Percentiles rank a stretch among this genome's conserved stretches.
Conservation (phyloP, 768 basidiomycete species). For the Nidula microcarpa region DNA sequence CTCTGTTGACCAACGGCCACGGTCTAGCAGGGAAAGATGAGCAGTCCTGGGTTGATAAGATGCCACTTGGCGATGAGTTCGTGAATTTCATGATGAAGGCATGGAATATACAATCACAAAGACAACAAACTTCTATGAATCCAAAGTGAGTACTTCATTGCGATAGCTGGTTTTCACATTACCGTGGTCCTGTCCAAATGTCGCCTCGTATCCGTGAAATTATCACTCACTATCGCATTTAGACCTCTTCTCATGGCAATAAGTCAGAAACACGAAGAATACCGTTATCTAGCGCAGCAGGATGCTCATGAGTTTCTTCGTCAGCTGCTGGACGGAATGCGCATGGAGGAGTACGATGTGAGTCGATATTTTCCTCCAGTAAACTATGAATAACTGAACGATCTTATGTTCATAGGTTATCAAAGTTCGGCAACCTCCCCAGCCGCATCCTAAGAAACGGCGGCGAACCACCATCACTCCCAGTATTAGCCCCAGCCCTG, state of each 20-base stretch:
- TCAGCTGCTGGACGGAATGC: slow-evolving; percentile 86
- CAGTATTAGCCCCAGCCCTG: slow-evolving; percentile 4
- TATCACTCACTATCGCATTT: no score
- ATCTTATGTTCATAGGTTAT: slow-evolving; percentile 53
- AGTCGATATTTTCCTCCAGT: slow-evolving; percentile 15
- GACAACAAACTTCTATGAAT: slow-evolving; percentile 51
- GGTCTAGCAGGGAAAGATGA: slow-evolving; percentile 49
- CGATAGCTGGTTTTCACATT: neutral
- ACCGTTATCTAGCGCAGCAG: slow-evolving; percentile 92
- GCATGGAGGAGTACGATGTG: slow-evolving; percentile 94
- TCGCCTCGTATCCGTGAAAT: neutral
- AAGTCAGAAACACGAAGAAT: slow-evolving; percentile 89
- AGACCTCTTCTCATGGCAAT: slow-evolving; percentile 66
- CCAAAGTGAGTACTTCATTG: slow-evolving; percentile 52
- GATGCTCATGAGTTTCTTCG: slow-evolving; percentile 93
- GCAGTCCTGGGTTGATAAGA: slow-evolving; percentile 49
- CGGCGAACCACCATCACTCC: slow-evolving; percentile 33
- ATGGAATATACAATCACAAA: slow-evolving; percentile 58
- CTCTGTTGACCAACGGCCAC: slow-evolving; percentile 68
- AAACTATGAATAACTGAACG: neutral
- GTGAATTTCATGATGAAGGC: slow-evolving; percentile 54
- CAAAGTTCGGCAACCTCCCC: slow-evolving; percentile 62
- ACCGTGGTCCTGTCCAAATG: neutral
- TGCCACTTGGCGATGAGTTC: slow-evolving; percentile 73
- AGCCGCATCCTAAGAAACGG: slow-evolving; percentile 30